Conservation (phyloP, 768 basidiomycete species). For the Wakefieldia striispora region DNA sequence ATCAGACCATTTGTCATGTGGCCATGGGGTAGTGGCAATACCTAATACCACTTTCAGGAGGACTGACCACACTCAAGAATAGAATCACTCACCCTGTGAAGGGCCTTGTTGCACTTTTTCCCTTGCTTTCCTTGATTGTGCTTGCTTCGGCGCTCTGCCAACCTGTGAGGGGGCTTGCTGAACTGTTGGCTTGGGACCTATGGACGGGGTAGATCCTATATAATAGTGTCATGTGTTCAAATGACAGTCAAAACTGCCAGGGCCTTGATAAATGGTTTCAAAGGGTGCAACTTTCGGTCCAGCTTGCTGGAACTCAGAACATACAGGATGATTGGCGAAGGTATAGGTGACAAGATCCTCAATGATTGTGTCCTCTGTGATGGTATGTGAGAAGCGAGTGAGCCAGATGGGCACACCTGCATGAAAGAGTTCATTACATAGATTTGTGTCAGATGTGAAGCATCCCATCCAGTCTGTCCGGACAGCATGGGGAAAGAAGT, state of each 20-base stretch:
- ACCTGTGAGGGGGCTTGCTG: not conserved
- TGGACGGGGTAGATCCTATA: not conserved
- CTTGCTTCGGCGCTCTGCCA: not conserved
- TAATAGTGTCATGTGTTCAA: not conserved
- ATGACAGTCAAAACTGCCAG: conserved; percentile 1
- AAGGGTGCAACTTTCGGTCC: not conserved
- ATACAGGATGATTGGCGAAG: not conserved
- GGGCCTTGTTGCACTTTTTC: not conserved
- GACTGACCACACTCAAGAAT: too few relatives aligned
- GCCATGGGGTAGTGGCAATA: too few relatives aligned
- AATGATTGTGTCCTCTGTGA: conserved; percentile 3
- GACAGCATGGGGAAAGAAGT: not conserved
- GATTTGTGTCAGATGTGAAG: conserved; percentile 1
- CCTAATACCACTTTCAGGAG: too few relatives aligned
- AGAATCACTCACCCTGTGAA: too few relatives aligned
- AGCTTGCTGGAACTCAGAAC: not conserved
- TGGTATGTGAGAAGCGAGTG: not conserved
- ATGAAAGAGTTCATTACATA: conserved; percentile 1
- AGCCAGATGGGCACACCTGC: conserved; percentile 12
- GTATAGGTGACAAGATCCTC: not conserved
- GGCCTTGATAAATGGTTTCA: not conserved
- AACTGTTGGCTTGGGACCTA: too few relatives aligned
- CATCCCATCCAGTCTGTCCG: conserved; percentile 9
- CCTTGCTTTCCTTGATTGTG: not conserved
- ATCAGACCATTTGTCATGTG: conserved; percentile 1